Base-by-base conservation (phyloP, 2,329 filamentous ascomycete species). In the Verruconis gallopava region DNA sequence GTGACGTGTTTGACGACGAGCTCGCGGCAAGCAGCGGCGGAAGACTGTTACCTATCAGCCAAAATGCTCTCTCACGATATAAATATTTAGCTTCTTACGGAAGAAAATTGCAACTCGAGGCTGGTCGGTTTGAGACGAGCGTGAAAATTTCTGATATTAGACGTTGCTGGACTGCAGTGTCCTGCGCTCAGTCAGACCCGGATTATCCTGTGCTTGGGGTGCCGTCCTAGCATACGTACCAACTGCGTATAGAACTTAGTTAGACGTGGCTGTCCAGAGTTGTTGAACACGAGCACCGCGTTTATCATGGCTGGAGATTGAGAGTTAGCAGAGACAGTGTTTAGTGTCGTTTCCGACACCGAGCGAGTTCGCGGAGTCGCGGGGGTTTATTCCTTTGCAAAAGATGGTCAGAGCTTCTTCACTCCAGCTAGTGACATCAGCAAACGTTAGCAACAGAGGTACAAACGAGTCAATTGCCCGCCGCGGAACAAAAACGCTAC, bases 241-340 rank as follows among this genome's bases (percentile, higher is more conserved):
- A 98, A 77, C 60, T 96, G 89, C 2, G 89, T 95, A 62, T 98
- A 98, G 71, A 98, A 98, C 57, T 96, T 96, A 53, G 89, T 96
- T 60, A 98, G 73, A 43, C 91, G 81, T 28, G 91, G 89, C 64
- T 98, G 89, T 49, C 91, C 91, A 54, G 89, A 85, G 68, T 94
- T 94, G 58, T 98, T 98, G 71, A 98, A 98, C 60, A 98, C 89
- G 50, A 98, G 72, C 47, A 98, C 89, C 21, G 93, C 91, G 71
- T 94, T 98, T 63, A 98, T 96, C 91, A 98, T 98, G 51, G n/a
- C n/a, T 30, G 25, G 13, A 30, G 25, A 11, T 30, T 11, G 25
- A 30, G 25, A 30, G 11, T 30, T 30, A 13, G 25, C 25, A 13
- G 25, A 13, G 25, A 30, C n/a, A n/a, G n/a, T n/a, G n/a, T n/a